Percentiles rank a stretch among this genome's conserved stretches.
Conservation (phyloP, 345 rosid species). For the Gossypioides kirkii region DNA sequence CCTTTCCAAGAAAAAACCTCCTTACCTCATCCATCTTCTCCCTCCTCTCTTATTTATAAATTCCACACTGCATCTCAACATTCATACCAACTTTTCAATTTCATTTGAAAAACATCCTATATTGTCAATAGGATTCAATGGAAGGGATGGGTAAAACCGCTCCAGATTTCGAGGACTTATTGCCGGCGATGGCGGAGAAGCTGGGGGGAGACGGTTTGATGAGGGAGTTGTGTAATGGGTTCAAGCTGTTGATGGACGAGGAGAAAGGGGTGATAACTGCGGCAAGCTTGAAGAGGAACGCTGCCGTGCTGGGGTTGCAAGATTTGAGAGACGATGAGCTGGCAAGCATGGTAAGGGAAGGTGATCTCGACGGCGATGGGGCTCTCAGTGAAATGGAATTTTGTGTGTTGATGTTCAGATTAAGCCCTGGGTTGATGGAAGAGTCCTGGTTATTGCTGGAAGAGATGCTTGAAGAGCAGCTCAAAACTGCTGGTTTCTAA, state of each 20-base stretch:
- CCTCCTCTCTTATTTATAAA: background rate
- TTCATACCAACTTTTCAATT: background rate
- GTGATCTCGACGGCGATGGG: conserved; percentile 51
- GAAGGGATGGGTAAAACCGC: conserved; percentile 19
- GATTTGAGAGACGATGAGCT: conserved; percentile 37
- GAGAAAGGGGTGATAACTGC: conserved; percentile 41
- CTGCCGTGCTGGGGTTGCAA: conserved; percentile 36
- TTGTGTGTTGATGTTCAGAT: conserved; percentile 53
- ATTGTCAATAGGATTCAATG: conserved; percentile 4
- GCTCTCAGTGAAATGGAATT: conserved; percentile 48
- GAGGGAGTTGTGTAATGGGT: conserved; percentile 48
- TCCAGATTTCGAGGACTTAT: conserved; percentile 36
- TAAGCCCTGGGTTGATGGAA: conserved; percentile 55
- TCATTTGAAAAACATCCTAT: background rate
- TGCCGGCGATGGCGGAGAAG: conserved; percentile 53
- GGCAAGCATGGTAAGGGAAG: conserved; percentile 45
- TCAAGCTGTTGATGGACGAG: conserved; percentile 43
- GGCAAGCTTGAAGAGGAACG: conserved; percentile 44
- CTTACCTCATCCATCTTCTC: background rate
- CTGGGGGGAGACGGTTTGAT: conserved; percentile 51
- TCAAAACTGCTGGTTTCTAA: conserved; percentile 6
- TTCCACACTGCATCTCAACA: background rate
- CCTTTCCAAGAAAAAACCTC: conserved; percentile 28
- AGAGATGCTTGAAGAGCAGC: conserved; percentile 20
- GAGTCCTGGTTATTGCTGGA: conserved; percentile 39